These are phyloP conservation scores for Blastomyces parvus DNA, from an alignment of 2,329 filamentous ascomycete species.

Conservation along the genomic window DNA sequence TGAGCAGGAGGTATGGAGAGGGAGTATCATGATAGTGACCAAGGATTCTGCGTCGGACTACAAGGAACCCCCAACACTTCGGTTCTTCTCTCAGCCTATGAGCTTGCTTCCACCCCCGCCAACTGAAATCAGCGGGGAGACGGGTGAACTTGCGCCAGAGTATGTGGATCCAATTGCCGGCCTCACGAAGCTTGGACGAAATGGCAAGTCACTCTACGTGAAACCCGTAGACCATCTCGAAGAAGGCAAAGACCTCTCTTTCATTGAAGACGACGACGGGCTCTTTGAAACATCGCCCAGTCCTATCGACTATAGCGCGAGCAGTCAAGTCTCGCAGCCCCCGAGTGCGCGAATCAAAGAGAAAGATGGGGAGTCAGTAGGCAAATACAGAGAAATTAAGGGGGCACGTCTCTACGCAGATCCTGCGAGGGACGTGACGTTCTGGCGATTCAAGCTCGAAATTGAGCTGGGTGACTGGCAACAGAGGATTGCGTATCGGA, in stretches of 20 bases:
- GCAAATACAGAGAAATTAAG: conserved; percentile 72
- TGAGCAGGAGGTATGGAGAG: conserved; percentile 79
- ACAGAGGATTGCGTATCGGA: conserved; percentile 84
- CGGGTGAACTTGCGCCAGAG: conserved; percentile 56
- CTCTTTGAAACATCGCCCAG: conserved; percentile 61
- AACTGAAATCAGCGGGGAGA: conserved; percentile 53
- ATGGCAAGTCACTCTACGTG: conserved; percentile 78
- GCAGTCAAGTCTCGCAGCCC: conserved; percentile 32
- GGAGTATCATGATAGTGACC: conserved; percentile 92
- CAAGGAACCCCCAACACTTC: conserved; percentile 62
- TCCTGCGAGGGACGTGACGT: conserved; percentile 75
- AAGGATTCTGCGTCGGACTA: conserved; percentile 76
- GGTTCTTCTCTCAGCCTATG: conserved; percentile 79
- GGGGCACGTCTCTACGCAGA: conserved; percentile 77
- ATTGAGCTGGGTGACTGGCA: conserved; percentile 71
- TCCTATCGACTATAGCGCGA: conserved; percentile 33
- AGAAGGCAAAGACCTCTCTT: conserved; percentile 67
- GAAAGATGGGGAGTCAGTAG: conserved; percentile 66
- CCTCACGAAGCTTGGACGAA: conserved; percentile 72
- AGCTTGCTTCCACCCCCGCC: conserved; percentile 73
- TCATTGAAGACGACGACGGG: conserved; percentile 68
- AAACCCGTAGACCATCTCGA: conserved; percentile 79
- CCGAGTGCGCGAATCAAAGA: conserved; percentile 39
- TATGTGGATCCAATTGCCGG: conserved; percentile 86
- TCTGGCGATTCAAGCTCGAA: conserved; percentile 95